Evolutionary conservation across 2,329 filamentous ascomycete genomes (phyloP).

Genomic region (Alternaria panax): DNA sequence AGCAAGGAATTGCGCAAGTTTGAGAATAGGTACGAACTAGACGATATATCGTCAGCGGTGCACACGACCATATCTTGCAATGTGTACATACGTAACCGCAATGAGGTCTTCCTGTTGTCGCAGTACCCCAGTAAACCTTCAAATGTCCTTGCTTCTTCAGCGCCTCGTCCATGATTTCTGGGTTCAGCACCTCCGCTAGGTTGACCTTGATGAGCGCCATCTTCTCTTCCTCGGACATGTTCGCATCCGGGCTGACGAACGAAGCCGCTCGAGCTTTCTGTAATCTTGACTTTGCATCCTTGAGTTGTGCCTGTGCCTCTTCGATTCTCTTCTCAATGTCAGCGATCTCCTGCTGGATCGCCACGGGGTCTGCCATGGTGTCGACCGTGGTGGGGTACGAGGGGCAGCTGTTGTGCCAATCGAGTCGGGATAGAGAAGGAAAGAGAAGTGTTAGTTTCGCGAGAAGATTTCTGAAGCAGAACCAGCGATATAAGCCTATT

Average conservation of each 20-base stretch:
- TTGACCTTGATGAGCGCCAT: conserved; percentile 80
- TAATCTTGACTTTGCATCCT: conserved; percentile 41
- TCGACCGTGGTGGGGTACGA: conserved; percentile 44
- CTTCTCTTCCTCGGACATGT: conserved; percentile 64
- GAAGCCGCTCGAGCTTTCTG: conserved; percentile 31
- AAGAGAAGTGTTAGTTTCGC: neutral
- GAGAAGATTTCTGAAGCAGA: neutral
- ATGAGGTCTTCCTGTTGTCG: conserved; percentile 86
- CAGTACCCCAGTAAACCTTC: conserved; percentile 88
- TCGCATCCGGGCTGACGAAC: conserved; percentile 30
- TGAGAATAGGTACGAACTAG: conserved; percentile 79
- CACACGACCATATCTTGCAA: neutral
- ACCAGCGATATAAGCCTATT: conserved; percentile 6
- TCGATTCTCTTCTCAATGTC: conserved; percentile 44
- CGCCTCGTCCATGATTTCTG: conserved; percentile 78
- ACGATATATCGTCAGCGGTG: conserved; percentile 14
- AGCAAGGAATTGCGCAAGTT: conserved; percentile 85
- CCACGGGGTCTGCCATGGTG: conserved; percentile 42
- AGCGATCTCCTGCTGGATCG: conserved; percentile 42
- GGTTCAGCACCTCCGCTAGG: conserved; percentile 81
- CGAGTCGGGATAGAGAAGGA: neutral
- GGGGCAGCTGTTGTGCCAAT: conserved; percentile 27
- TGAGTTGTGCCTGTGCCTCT: conserved; percentile 39
- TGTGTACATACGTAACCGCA: conserved; percentile 70
- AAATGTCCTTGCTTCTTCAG: conserved; percentile 72